phyloP scores from a whole-genome alignment of 129 eudicot genomes.

The Escallonia rubra region DNA sequence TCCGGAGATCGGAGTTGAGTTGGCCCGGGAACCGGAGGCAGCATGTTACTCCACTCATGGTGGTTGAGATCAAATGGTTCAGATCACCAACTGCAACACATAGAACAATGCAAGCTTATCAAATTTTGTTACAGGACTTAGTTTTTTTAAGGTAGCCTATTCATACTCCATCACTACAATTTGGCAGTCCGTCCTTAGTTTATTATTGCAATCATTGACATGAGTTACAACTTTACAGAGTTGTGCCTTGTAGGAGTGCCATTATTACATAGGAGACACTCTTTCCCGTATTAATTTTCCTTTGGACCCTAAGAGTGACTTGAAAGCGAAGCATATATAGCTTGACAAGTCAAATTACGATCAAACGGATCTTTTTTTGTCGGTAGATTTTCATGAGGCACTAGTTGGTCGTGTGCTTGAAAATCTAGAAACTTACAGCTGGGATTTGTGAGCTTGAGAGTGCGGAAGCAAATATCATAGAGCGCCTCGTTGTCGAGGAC shows the following conservation, averaged over 20 bases:
- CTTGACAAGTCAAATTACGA: not conserved
- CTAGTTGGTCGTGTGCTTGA: too few species aligned
- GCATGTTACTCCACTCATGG: conserved; percentile 35
- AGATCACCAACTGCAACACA: conserved; percentile 29
- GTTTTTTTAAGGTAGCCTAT: not conserved
- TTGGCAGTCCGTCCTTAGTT: not conserved
- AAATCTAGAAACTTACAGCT: conserved; percentile 33
- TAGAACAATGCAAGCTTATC: too few species aligned
- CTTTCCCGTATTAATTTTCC: too few species aligned
- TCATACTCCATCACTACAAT: not conserved
- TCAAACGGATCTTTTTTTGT: not conserved
- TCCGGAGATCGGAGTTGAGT: conserved; percentile 26
- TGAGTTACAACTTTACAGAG: too few species aligned
- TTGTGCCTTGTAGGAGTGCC: too few species aligned
- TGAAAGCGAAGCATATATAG: not conserved
- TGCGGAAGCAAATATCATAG: conserved; percentile 41
- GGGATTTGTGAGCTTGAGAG: conserved; percentile 45
- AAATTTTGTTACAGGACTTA: too few species aligned
- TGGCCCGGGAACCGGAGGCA: conserved; percentile 31
- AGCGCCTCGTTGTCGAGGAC: conserved; percentile 42
- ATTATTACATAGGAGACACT: too few species aligned
- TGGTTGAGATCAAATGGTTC: conserved; percentile 32
- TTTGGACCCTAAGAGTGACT: too few species aligned
- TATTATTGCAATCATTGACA: not conserved
- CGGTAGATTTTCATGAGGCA: too few species aligned